phyloP scores from a whole-genome alignment of 192 early-diverging fungal genomes.

The Backusella tuberculispora region DNA sequence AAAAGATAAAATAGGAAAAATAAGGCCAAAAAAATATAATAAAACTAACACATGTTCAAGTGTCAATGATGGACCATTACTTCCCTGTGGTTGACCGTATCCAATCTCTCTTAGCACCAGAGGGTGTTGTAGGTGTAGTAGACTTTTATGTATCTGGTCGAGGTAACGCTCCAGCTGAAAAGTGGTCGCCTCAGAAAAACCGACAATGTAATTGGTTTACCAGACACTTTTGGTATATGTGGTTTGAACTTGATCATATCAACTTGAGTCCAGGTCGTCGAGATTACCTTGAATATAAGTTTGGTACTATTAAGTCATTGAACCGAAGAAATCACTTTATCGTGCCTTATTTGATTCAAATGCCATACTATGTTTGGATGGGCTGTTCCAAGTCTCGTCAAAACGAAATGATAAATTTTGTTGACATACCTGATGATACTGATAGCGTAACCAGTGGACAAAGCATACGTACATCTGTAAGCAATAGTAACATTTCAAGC shows the following conservation, averaged over 20 bases:
- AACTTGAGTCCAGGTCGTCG: conserved; percentile 77
- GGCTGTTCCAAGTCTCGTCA: conserved; percentile 58
- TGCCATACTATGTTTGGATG: conserved; percentile 89
- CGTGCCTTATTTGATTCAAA: conserved; percentile 68
- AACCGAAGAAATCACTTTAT: conserved; percentile 78
- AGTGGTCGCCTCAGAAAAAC: conserved; percentile 52
- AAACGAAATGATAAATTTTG: neutral
- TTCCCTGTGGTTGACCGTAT: conserved; percentile 73
- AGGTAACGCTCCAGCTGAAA: conserved; percentile 42
- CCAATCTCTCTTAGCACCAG: conserved; percentile 56
- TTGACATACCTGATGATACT: conserved; percentile 26
- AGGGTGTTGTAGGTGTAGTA: conserved; percentile 76
- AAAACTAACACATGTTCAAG: neutral
- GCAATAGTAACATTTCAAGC: conserved; percentile 4
- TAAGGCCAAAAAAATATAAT: too few species aligned
- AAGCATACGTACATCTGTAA: neutral
- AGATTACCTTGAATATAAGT: conserved; percentile 83
- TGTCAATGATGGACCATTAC: conserved; percentile 85
- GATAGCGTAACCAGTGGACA: conserved; percentile 22
- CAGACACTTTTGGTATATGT: conserved; percentile 85
- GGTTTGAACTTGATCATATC: conserved; percentile 88
- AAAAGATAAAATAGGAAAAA: neutral
- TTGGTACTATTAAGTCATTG: conserved; percentile 75
- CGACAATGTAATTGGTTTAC: conserved; percentile 79
- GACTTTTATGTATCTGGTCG: conserved; percentile 80